phyloP scores from a whole-genome alignment of 1,139 yeast genomes.

The Taphrina wiesneri region DNA sequence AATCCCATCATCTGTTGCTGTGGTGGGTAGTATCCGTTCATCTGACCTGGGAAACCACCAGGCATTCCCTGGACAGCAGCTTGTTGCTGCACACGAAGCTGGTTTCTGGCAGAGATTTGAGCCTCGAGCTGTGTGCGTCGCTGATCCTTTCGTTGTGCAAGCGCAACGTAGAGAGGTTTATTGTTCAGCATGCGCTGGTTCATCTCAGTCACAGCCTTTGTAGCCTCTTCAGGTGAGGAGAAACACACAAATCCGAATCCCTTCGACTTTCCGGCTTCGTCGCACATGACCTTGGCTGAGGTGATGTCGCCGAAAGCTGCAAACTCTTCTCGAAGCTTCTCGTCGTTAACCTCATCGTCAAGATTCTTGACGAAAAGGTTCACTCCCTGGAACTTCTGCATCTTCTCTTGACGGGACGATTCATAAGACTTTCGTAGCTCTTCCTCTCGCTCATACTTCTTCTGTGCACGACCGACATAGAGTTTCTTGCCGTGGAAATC shows the following conservation, averaged over 20 bases:
- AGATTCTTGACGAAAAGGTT: slow-evolving; percentile 95
- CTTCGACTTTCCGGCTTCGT: slow-evolving; percentile 90
- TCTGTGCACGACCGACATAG: slow-evolving; percentile 98
- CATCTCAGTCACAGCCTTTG: slow-evolving; percentile 98
- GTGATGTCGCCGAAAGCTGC: slow-evolving; percentile 92
- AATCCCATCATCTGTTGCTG: slow-evolving; percentile 78
- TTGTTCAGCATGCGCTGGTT: slow-evolving; percentile 94
- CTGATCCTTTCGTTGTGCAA: slow-evolving; percentile 98
- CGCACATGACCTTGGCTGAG: slow-evolving; percentile 83
- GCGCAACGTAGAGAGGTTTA: slow-evolving; percentile 97
- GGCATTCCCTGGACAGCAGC: slow-evolving; percentile 73
- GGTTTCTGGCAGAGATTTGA: slow-evolving; percentile 98
- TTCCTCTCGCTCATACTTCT: slow-evolving; percentile 96
- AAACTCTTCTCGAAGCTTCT: slow-evolving; percentile 86
- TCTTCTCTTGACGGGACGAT: slow-evolving; percentile 86
- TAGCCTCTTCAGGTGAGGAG: slow-evolving; percentile 98
- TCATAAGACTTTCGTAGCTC: slow-evolving; percentile 96
- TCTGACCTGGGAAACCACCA: slow-evolving; percentile 70
- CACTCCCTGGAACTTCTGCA: slow-evolving; percentile 95
- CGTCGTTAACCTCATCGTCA: slow-evolving; percentile 91
- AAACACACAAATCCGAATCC: slow-evolving; percentile 99
- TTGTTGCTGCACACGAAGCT: slow-evolving; percentile 96
- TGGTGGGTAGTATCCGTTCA: slow-evolving; percentile 55
- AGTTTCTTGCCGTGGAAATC: slow-evolving; percentile 83
- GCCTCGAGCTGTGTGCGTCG: slow-evolving; percentile 97